Conservation (phyloP, 257 asterid species). For the Handroanthus guayacan region DNA sequence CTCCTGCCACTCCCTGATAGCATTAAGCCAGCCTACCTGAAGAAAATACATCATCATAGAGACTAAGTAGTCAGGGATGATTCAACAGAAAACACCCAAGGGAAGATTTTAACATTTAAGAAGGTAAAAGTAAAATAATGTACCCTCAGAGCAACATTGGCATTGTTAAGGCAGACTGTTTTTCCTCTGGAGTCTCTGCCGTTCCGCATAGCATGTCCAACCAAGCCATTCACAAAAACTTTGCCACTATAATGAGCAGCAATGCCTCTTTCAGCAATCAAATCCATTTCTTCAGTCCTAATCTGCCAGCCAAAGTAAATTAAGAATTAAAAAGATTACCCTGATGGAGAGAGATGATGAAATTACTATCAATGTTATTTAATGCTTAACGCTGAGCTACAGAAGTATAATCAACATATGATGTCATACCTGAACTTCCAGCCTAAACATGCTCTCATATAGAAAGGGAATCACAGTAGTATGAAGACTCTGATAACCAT, state of each 20-base stretch:
- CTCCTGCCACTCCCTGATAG: constrained; percentile 98
- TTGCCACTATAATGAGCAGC: constrained; percentile 96
- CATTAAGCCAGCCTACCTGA: constrained; percentile 97
- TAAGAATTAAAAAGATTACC: constrained; percentile 4
- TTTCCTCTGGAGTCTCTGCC: constrained; percentile 66
- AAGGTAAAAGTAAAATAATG: constrained; percentile 33
- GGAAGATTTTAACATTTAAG: constrained; percentile 12
- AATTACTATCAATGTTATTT: not conserved
- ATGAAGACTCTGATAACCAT: constrained; percentile 96
- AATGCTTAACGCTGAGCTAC: constrained; percentile 4
- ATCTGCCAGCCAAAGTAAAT: constrained; percentile 56
- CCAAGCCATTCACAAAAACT: constrained; percentile 75
- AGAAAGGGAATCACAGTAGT: constrained; percentile 94
- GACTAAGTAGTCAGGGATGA: constrained; percentile 32
- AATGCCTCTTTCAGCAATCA: constrained; percentile 94
- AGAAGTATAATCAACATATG: constrained; percentile 19
- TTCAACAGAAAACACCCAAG: not conserved
- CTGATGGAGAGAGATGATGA: not conserved
- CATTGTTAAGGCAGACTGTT: constrained; percentile 81
- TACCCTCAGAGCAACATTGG: constrained; percentile 93
- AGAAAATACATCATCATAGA: constrained; percentile 28
- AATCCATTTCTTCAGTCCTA: constrained; percentile 93
- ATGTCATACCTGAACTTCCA: constrained; percentile 86
- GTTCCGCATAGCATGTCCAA: constrained; percentile 67
- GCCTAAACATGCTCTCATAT: constrained; percentile 89